Evolutionary conservation across 1,139 yeast species (phyloP), one percentile per base, ranked within the genome.

Genomic region (Yarrowia galli): DNA sequence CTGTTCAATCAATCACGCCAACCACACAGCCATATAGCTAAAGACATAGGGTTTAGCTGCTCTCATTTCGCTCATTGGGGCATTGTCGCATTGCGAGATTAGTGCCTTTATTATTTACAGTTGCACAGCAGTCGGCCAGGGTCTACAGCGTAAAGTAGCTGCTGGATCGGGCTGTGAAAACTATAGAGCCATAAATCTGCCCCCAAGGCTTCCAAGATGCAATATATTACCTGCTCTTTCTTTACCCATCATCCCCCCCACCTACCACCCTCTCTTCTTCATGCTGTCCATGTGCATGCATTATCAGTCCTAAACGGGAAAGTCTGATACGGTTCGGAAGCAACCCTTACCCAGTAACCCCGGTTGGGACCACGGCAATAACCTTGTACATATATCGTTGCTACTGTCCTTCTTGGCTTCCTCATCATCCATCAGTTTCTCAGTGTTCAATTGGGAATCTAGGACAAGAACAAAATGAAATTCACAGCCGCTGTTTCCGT

Each of bases 401-500:
- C 51, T 43, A 58, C 51, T 13, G 60, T 53, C 51, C 64, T 18
- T 38, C 64, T 43, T 43, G 51, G 49, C 64, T 28, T 58, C 64
- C 51, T 43, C 64, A 58, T 43, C 64, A 58, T 58, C 64, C 64
- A 42, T 58, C 64, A 18, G 49, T 28, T 58, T 42, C 64, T 58
- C 51, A 58, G 64, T 43, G 51, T 43, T 16, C 51, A 40, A 43
- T 58, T 58, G 64, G 13, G 51, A 43, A 58, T 56, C 51, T 58
- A 42, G 64, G 64, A 61, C 54, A 8, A 61, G 46, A 35, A 53
- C 43, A 22, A 53, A 20, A 65, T 65, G 68, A 65, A 65, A 48
- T 65, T 65, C 53, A 25, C 68, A 45, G 45, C 63, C 25, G 49
- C 68, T 40, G 65, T 58, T 48, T 56, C 68, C 64, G 23, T 58